Base-by-base conservation (phyloP, 2,329 filamentous ascomycete genomes). In the Didymella arachidicola region DNA sequence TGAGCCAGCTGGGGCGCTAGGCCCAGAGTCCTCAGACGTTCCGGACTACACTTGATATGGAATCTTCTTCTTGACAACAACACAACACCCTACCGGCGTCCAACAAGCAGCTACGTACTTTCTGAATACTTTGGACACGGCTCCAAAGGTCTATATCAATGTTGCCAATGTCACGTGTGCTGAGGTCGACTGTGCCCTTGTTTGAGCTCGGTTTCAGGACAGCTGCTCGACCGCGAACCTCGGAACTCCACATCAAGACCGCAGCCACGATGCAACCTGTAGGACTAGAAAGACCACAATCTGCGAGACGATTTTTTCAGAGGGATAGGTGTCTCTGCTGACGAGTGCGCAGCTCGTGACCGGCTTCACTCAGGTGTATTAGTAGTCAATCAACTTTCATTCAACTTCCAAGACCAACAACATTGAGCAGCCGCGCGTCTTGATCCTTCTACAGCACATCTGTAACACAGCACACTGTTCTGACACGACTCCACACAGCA, bases 401-500 rank as follows among this genome's bases (percentile, higher is more conserved):
- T 10, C 19, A 29, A 18, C 19, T 12, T 26, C 38, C 25, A n/a
- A 29, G 19, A 25, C n/a, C 19, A 16, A 26, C 41, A 39, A 25
- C n/a, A 26, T 41, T 46, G 50, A 50, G 56, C 41, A 30, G 26
- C 34, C 44, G 48, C 65, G 61, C 64, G 61, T 64, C 62, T 62
- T 47, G 44, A 46, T 36, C 53, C 57, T 45, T 46, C 46, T 44
- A 56, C 45, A 47, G 55, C 43, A 22, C 36, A 30, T 57, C 71
- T 70, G 70, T 70, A 60, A 68, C 61, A 66, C 62, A 53, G 42
- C 61, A 57, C 44, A 61, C 59, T 56, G 44, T 41, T 59, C 55
- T 71, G 68, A 72, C 45, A 72, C 71, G 64, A 47, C 42, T 58
- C 59, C 62, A 57, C 60, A 61, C 63, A 46, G 42, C 61, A 65